These are phyloP conservation scores for Taxawa tesnikishii DNA, from an alignment of 2,329 filamentous ascomycete genomes.

Conservation along the genomic window DNA sequence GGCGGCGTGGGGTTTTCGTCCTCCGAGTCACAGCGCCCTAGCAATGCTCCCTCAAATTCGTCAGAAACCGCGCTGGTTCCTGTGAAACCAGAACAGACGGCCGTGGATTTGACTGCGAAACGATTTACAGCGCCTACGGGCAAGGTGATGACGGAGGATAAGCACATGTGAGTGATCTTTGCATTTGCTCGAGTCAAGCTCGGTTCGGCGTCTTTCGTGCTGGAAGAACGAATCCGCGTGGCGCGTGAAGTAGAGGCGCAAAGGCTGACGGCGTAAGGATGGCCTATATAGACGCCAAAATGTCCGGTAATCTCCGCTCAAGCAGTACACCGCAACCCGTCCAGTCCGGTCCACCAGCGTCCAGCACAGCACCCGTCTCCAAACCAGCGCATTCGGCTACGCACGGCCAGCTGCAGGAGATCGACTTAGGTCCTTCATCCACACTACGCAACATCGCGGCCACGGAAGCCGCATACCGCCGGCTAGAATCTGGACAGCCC, in stretches of 20 bases:
- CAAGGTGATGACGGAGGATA: constrained; percentile 52
- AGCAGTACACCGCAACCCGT: constrained; percentile 3
- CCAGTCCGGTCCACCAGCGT: neutral
- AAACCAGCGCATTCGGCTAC: neutral
- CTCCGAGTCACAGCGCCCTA: constrained; percentile 13
- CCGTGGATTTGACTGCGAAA: constrained; percentile 29
- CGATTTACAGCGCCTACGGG: constrained; percentile 66
- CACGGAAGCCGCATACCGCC: neutral
- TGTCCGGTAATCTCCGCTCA: constrained; percentile 46
- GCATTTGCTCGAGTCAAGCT: too few species aligned
- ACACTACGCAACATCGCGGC: neutral
- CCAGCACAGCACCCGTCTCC: neutral
- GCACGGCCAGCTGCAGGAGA: constrained; percentile 3
- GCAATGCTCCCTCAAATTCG: constrained; percentile 9
- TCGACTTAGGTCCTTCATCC: neutral
- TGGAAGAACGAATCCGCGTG: too few species aligned
- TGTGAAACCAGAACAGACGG: constrained; percentile 19
- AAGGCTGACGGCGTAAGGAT: constrained; percentile 63
- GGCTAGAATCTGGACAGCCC: neutral
- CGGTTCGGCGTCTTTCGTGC: too few species aligned
- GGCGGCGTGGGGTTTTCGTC: constrained; percentile 47
- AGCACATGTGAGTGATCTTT: constrained; percentile 58
- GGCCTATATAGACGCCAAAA: constrained; percentile 71
- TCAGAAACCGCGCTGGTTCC: constrained; percentile 15
- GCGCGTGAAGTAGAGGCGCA: neutral